phyloP scores from a whole-genome alignment of 140 eudicot genomes.

The Ambrosia hybrid region DNA sequence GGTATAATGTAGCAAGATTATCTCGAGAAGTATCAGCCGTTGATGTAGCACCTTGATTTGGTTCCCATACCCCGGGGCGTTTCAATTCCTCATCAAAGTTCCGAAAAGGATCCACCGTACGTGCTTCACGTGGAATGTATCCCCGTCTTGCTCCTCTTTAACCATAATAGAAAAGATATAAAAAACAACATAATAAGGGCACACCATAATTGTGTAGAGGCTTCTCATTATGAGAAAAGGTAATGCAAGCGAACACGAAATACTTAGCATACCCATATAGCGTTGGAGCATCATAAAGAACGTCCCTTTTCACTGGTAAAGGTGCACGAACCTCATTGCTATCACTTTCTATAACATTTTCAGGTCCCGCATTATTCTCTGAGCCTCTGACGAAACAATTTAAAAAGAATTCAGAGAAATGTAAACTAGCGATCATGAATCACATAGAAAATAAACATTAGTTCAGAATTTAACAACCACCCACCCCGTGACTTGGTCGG shows the following conservation, averaged over 20 bases:
- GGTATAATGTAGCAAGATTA: slow-evolving; percentile 91
- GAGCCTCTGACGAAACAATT: slow-evolving; percentile 34
- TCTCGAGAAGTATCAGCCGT: slow-evolving; percentile 57
- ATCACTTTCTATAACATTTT: slow-evolving; percentile 28
- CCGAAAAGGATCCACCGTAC: slow-evolving; percentile 79
- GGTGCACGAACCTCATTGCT: slow-evolving; percentile 79
- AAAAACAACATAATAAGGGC: not conserved
- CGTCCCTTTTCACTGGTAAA: slow-evolving; percentile 92
- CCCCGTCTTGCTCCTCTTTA: slow-evolving; percentile 60
- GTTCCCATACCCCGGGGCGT: slow-evolving; percentile 80
- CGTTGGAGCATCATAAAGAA: slow-evolving; percentile 73
- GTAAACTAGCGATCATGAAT: not conserved
- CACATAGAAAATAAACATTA: not conserved
- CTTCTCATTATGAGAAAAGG: not conserved
- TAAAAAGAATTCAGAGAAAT: not conserved
- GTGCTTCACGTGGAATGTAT: slow-evolving; percentile 59
- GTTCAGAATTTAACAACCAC: slow-evolving; percentile 10
- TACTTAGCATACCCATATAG: slow-evolving; percentile 55
- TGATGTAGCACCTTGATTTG: slow-evolving; percentile 63
- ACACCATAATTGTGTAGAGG: slow-evolving; percentile 1
- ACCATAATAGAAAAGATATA: not conserved
- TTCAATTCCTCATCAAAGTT: slow-evolving; percentile 90
- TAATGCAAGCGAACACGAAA: not conserved
- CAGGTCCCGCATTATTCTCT: slow-evolving; percentile 35
- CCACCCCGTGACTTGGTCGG: slow-evolving; percentile 52